Base-by-base conservation (phyloP, 768 basidiomycete genomes). In the Cystobasidium ongulense region DNA sequence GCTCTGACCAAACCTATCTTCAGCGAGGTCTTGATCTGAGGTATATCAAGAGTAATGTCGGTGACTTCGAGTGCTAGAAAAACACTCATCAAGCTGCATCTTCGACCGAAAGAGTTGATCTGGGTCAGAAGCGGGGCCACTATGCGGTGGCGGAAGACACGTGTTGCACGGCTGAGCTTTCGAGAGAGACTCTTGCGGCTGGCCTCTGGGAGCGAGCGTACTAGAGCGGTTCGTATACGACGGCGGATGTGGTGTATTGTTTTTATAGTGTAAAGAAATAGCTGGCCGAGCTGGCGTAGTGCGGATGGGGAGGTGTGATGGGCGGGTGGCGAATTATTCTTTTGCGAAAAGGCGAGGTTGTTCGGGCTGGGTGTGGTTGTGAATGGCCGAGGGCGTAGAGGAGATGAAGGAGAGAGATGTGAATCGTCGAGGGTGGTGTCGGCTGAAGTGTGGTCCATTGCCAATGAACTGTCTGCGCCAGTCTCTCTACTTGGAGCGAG, bases 31-130 rank as follows among this genome's bases (percentile, higher is more conserved):
- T 59, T 27, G 53, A 46, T 35, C 31, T 61, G 68, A 35, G 68
- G 68, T 18, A 71, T 17, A 1, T 38, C 35, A n/a, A 71, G 2
- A 38, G 8, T 54, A n/a, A 71, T 21, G 35, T 71, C 68, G 1
- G 52, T 4, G 31, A 71, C 27, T 43, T 71, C 68, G 8, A 71
- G 11, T 1, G 68, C 68, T 3, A 71, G 52, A 36, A 71, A 71
- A 10, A 38, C 13, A 15, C 53, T 57, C 17, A 71, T n/a, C 33
- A 13, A 21, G 36, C 38, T 71, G 53, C 52, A 54, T 8, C 25
- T 27, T 3, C 68, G n/a, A 8, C 36, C 68, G 10, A 59, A 15
- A 18, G n/a, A 8, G 38, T 71, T 71, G 53, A 59, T 35, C 13
- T 71, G 41, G 5, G 50, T 35, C 3, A 71, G 68, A 7, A 59